A percentile compares a stretch with the other conserved stretches of the same genome.
These are phyloP conservation scores for Agrocybe praecox DNA, from an alignment of 768 basidiomycete genomes.

Conservation along the genomic window DNA sequence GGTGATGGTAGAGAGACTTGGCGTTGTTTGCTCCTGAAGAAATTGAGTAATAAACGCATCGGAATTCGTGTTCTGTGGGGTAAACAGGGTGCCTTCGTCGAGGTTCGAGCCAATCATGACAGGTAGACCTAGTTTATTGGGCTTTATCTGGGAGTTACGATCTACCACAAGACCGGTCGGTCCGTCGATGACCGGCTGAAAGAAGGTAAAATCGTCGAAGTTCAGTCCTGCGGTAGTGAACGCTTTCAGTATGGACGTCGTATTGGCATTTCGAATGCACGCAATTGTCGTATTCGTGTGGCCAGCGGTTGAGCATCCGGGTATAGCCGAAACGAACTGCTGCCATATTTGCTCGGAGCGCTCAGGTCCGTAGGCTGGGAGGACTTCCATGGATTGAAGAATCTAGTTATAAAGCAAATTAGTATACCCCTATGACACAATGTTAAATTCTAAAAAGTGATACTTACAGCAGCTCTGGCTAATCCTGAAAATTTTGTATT, in stretches of 20 bases:
- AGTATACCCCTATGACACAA: no score
- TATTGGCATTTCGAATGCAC: conserved; percentile 19
- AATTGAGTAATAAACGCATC: conserved; percentile 21
- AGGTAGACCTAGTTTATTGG: conserved; percentile 23
- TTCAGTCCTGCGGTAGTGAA: neutral
- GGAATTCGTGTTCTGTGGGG: conserved; percentile 21
- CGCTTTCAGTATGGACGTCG: neutral
- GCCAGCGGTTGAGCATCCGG: conserved; percentile 20
- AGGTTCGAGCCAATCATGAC: conserved; percentile 41
- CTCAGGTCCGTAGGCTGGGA: conserved; percentile 27
- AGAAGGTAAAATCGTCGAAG: neutral
- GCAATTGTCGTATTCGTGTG: conserved; percentile 25
- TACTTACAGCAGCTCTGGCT: conserved; percentile 28
- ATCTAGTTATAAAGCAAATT: no score
- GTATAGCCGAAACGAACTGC: conserved; percentile 29
- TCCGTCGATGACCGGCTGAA: conserved; percentile 40
- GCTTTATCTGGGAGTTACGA: conserved; percentile 32
- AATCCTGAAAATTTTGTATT: conserved; percentile 23
- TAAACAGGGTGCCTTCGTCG: conserved; percentile 35
- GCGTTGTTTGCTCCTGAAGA: conserved; percentile 23
- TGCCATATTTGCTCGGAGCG: conserved; percentile 29
- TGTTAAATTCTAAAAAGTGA: no score
- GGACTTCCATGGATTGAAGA: conserved; percentile 34
- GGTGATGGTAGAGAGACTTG: conserved; percentile 20
- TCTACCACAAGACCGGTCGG: conserved; percentile 36